Base-by-base conservation (phyloP, 1,284 basidiomycete species). In the Wallemia mellicola region DNA sequence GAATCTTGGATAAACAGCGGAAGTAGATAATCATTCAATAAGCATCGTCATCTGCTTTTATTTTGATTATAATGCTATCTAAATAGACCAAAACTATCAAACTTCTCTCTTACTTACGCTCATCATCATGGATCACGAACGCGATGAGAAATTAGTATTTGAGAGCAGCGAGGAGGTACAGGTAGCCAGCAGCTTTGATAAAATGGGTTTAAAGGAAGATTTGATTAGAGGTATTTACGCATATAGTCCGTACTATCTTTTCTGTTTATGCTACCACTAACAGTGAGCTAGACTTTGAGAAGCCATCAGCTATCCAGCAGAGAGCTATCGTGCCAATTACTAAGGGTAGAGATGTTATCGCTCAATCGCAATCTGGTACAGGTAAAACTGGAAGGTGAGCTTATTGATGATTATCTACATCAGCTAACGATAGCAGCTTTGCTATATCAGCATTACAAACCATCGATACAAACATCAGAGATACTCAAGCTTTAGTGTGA, bases 281-380 rank as follows among this genome's bases (percentile, higher is more conserved):
- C n/a, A n/a, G n/a, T n/a, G n/a, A n/a, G n/a, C n/a, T n/a, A n/a
- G n/a, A 92, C 73, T 98, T 99, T 67, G 94, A 99, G 77, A 94
- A 92, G 71, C 89, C 94, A 25, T 96, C 92, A 62, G 92, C 92
- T 59, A 98, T 98, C 69, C 92, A 98, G 73, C 91, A 96, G 72
- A 82, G 92, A 65, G 92, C 92, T 27, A 96, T 98, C 70, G 73
- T 91, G 57, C 92, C 92, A 60, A 92, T 98, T 67, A 89, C 80
- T 61, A 71, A 70, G 60, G 87, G 87, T 24, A 81, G 88, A 64
- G 91, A 96, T 75, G 91, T 95, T 63, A 95, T 94, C 70, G 89
- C 88, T 15, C 92, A 98, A 74, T 94, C 94, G 22, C 94, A 98
- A 73, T 96, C 92, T 26, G 94, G 94, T 68, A 99, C 94, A 26